Percentiles rank a stretch among this genome's conserved stretches.
phyloP scores from a whole-genome alignment of 192 early-diverging fungal genomes.

The Linnemannia elongata region DNA sequence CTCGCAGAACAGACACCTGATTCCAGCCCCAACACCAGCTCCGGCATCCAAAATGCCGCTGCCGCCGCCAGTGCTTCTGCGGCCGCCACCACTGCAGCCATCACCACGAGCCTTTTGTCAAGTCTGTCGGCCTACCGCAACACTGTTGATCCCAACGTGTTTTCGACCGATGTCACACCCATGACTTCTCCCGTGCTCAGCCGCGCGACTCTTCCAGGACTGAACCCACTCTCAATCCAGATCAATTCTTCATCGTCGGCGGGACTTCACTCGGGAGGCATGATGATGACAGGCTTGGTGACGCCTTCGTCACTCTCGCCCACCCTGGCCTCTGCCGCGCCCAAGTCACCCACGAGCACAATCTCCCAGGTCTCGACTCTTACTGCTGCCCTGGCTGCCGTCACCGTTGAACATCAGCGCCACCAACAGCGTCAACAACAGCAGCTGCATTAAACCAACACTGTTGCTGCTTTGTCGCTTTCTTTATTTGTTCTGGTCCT shows the following conservation, averaged over 20 bases:
- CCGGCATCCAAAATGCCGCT: not conserved
- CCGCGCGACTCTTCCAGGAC: slow-evolving; percentile 38
- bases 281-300: slow-evolving; percentile 11
- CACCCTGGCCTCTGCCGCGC: slow-evolving; percentile 4
- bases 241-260: not conserved
- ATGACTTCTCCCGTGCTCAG: slow-evolving; percentile 52
- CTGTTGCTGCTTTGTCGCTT: not conserved
- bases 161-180: slow-evolving; percentile 51
- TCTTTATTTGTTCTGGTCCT: not conserved
- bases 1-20: slow-evolving; percentile 43
- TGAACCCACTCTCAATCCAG: slow-evolving; percentile 41
- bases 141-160: slow-evolving; percentile 20
- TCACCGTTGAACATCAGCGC: slow-evolving; percentile 50
- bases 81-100: not conserved
- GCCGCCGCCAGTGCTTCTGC: not conserved
- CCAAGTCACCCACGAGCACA: slow-evolving; percentile 26
- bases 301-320: slow-evolving; percentile 47
- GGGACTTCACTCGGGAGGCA: not conserved
- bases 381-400: slow-evolving; percentile 48
- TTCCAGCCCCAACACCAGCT: slow-evolving; percentile 40
- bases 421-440: slow-evolving; percentile 19
- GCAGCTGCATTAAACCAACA: not conserved
- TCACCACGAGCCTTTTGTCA: not conserved
- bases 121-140: slow-evolving; percentile 18
- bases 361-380: slow-evolving; percentile 45